Conservation (phyloP, 495 filamentous ascomycete genomes). For the Penicillium alfredii region DNA sequence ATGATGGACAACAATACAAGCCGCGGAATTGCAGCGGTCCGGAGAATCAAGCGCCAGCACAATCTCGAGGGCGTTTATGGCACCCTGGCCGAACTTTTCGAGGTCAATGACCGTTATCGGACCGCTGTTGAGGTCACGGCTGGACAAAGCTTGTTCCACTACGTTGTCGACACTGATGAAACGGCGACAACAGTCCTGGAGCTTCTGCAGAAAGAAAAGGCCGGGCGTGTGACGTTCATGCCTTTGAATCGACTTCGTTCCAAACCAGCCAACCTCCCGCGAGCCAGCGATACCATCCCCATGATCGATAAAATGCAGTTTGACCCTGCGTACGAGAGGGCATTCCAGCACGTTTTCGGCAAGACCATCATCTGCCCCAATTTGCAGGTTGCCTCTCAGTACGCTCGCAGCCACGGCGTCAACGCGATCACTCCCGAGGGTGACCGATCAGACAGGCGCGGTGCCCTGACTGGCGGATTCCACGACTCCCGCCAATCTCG, state of each 20-base stretch:
- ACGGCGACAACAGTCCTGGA: conserved; percentile 79
- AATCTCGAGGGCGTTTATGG: conserved; percentile 86
- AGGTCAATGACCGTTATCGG: conserved; percentile 77
- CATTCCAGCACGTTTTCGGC: conserved; percentile 90
- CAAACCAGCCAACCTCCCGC: conserved; percentile 66
- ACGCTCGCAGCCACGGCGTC: conserved; percentile 82
- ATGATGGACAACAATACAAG: conserved; percentile 87
- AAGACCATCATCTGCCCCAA: conserved; percentile 93
- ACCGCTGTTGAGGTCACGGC: conserved; percentile 90
- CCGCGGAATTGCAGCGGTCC: conserved; percentile 74
- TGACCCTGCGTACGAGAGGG: conserved; percentile 69
- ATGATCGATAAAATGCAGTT: conserved; percentile 83
- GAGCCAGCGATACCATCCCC: conserved; percentile 77
- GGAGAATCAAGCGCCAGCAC: conserved; percentile 67
- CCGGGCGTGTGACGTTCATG: conserved; percentile 93
- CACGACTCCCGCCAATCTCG: conserved; percentile 77
- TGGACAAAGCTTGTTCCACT: conserved; percentile 90
- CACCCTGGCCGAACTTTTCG: conserved; percentile 83
- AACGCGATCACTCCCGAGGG: conserved; percentile 92
- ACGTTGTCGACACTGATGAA: conserved; percentile 88
- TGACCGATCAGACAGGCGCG: conserved; percentile 88
- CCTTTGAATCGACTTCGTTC: conserved; percentile 74
- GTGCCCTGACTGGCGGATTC: conserved; percentile 90
- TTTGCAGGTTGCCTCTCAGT: conserved; percentile 76
- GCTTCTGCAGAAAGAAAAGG: conserved; percentile 67